A percentile compares a stretch with the other conserved stretches of the same genome.
These are phyloP conservation scores for Acacia crassicarpa DNA, from an alignment of 306 rosid genomes.

Conservation along the genomic window DNA sequence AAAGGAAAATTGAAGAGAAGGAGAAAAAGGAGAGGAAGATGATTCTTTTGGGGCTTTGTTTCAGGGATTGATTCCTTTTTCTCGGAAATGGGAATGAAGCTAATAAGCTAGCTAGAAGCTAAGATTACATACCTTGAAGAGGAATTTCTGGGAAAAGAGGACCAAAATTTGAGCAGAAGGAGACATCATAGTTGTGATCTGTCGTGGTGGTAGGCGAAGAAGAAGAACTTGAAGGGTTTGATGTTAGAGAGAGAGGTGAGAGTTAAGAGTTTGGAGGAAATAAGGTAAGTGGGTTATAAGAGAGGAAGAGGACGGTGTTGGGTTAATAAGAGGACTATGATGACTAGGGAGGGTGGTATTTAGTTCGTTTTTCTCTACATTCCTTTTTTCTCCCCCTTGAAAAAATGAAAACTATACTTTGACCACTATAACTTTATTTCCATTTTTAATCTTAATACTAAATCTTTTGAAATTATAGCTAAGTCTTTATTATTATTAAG, in stretches of 20 bases:
- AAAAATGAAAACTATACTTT: background rate
- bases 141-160: conserved; percentile 2
- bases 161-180: conserved; percentile 46
- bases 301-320: conserved; percentile 22
- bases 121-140: conserved; percentile 30
- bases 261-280: conserved; percentile 59
- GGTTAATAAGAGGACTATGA: conserved; percentile 39
- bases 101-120: background rate
- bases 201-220: conserved; percentile 11
- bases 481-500: background rate
- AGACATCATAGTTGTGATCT: conserved; percentile 29
- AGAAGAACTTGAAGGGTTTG: conserved; percentile 27
- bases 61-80: conserved; percentile 1
- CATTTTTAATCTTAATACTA: background rate
- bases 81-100: conserved; percentile 19
- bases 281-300: conserved; percentile 35
- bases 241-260: background rate
- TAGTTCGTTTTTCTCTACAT: background rate
- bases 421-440: background rate
- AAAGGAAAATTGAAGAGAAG: conserved; percentile 14
- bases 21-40: background rate
- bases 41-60: conserved; percentile 9
- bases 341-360: background rate
- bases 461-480: background rate
- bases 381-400: background rate